Evolutionary conservation across 352 stramenopile species (phyloP), one percentile per base, ranked within the genome.

Genomic region (Globisporangium viniferum): DNA sequence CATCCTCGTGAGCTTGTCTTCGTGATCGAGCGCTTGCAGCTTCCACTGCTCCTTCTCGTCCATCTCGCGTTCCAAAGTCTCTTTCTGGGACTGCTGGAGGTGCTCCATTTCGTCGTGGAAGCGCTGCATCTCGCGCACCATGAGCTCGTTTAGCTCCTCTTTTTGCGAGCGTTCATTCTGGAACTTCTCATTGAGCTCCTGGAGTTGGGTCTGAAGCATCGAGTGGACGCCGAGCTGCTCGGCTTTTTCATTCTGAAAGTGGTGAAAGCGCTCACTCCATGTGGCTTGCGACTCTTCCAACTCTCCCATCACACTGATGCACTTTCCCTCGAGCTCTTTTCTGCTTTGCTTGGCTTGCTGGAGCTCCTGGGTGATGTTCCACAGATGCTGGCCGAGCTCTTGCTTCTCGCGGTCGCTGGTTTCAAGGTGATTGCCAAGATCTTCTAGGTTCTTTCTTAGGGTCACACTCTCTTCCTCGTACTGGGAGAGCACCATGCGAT

Each of bases 81-180:
- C 53, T 3, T 41, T 44, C 0, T 77, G 69, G 5, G 65, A 29
- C 49, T 86, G 74, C 5, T 75, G 67, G 27, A 87, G 61, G 55
- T 69, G 48, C 39, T 78, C 68, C 6, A 75, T 67, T 31, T 91
- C 73, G 18, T 73, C 41, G 39, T 77, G 64, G 22, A 89, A 84
- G 24, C 65, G 74, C 53, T 80, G 68, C 33, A 90, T 69, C 69
- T 92, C 80, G 31, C 70, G 44, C 6, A 74, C 59, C 75, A 92
- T 83, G 0, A 88, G 54, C 6, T 72, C 71, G 59, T 93, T 93
- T 8, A 93, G 73, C 59, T 91, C 79, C 58, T 90, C 79, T 59
- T 91, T 93, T 55, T 93, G 84, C 36, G 71, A 67, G 35, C 75
- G 70, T 41, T 93, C 84, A 24, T 75, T 73, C 27, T 80, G 61